phyloP scores from a whole-genome alignment of 2,329 filamentous ascomycete species.

The Aspergillus fumigatiaffinis region DNA sequence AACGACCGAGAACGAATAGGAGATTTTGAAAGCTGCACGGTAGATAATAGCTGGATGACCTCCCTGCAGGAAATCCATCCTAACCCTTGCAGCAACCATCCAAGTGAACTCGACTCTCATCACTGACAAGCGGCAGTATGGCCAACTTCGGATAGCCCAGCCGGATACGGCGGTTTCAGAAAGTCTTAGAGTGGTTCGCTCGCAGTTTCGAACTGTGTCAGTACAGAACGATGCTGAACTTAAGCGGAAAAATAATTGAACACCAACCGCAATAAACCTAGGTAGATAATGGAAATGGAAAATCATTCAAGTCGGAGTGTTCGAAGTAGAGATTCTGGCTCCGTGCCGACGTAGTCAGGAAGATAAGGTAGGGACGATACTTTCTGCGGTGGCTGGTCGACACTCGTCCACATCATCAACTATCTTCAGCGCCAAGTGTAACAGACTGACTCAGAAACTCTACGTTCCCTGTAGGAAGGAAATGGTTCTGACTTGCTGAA shows the following conservation, averaged over 20 bases:
- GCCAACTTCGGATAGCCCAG: background rate
- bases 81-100: background rate
- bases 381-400: background rate
- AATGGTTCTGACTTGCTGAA: background rate
- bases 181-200: background rate
- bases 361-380: background rate
- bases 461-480: background rate
- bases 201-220: background rate
- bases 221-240: background rate
- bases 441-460: background rate
- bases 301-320: background rate
- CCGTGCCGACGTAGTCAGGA: background rate
- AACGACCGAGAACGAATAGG: conserved; percentile 6
- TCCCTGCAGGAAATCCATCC: background rate
- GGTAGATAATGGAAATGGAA: background rate
- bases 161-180: background rate
- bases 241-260: background rate
- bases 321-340: background rate
- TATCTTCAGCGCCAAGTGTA: background rate
- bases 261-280: background rate
- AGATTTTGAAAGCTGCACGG: conserved; percentile 5
- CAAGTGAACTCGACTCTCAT: background rate
- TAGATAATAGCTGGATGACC: background rate
- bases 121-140: background rate
- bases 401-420: background rate